A percentile compares a stretch with the other conserved stretches of the same genome.
Conservation (phyloP, 1,284 basidiomycete genomes). For the Mixia osmundae region DNA sequence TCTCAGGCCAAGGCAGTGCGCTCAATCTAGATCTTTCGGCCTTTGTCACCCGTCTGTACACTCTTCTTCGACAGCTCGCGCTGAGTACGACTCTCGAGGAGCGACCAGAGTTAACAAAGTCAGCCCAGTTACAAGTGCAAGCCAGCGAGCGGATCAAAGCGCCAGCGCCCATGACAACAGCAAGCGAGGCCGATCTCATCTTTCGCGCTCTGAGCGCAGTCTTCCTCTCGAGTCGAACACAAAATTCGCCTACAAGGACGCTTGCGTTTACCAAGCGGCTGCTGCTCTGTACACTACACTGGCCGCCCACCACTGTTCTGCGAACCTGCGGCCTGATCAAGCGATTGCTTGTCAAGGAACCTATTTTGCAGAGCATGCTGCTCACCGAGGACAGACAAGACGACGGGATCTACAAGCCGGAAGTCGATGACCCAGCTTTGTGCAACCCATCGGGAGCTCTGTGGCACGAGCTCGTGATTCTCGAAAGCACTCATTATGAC, state of each 20-base stretch:
- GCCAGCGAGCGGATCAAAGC: neutral
- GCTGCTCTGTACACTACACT: conserved; percentile 48
- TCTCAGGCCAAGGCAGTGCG: conserved; percentile 90
- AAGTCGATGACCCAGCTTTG: conserved; percentile 65
- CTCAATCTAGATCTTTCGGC: conserved; percentile 85
- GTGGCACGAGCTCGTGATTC: conserved; percentile 23
- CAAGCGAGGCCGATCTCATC: conserved; percentile 34
- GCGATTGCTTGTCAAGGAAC: conserved; percentile 45
- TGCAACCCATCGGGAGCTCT: conserved; percentile 24
- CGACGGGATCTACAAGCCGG: conserved; percentile 56
- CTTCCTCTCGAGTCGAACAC: conserved; percentile 38
- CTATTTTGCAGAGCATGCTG: conserved; percentile 57
- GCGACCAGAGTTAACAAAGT: conserved; percentile 6
- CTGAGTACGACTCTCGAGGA: conserved; percentile 28
- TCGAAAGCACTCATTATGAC: conserved; percentile 23
- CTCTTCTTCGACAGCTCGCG: conserved; percentile 27
- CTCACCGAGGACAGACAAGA: conserved; percentile 60
- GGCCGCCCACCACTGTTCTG: conserved; percentile 41
- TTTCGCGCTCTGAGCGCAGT: conserved; percentile 61
- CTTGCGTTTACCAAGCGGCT: conserved; percentile 85
- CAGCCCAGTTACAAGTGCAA: neutral
- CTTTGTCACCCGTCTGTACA: conserved; percentile 40
- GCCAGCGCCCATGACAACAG: neutral
- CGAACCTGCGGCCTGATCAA: conserved; percentile 48
- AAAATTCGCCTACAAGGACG: conserved; percentile 43